A percentile compares a stretch with the other conserved stretches of the same genome.
Conservation (phyloP, 2,329 filamentous ascomycete genomes). For the Ceratocystis colombiana region DNA sequence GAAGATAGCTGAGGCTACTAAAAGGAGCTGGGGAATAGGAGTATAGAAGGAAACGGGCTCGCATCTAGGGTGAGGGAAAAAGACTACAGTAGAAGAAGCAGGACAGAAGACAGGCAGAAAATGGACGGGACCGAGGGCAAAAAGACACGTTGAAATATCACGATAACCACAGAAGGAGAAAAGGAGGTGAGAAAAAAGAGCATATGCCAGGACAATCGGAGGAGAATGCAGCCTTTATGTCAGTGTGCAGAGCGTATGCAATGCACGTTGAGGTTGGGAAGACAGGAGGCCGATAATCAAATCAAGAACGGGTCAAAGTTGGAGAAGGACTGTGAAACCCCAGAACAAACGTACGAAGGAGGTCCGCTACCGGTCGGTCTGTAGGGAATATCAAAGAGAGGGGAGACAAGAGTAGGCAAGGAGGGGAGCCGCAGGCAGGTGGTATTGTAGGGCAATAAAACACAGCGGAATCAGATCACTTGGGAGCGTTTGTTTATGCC, state of each 20-base stretch:
- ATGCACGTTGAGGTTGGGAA: too few species aligned
- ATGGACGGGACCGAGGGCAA: background rate
- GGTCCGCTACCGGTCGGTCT: too few species aligned
- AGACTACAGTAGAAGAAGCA: background rate
- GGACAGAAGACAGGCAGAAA: background rate
- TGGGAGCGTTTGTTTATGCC: too few species aligned
- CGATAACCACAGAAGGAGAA: background rate
- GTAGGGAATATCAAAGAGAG: too few species aligned
- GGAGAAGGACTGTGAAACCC: too few species aligned
- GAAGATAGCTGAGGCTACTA: background rate
- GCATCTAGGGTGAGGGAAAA: background rate
- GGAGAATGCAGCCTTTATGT: background rate
- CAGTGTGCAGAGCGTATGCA: background rate
- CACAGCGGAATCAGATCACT: too few species aligned
- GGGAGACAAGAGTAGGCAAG: too few species aligned
- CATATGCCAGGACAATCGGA: background rate
- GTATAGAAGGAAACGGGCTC: background rate
- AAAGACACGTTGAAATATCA: conserved; percentile 2
- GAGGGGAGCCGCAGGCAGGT: too few species aligned
- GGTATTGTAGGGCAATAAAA: too few species aligned
- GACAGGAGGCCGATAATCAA: too few species aligned
- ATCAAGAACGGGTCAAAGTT: too few species aligned
- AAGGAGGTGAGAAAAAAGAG: conserved; percentile 1
- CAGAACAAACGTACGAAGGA: too few species aligned
- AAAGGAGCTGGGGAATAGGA: conserved; percentile 1